A percentile compares a stretch with the other conserved stretches of the same genome.
Evolutionary conservation across 371 early-diverging fungal species (phyloP).

Genomic region (Rhizopus sp.): DNA sequence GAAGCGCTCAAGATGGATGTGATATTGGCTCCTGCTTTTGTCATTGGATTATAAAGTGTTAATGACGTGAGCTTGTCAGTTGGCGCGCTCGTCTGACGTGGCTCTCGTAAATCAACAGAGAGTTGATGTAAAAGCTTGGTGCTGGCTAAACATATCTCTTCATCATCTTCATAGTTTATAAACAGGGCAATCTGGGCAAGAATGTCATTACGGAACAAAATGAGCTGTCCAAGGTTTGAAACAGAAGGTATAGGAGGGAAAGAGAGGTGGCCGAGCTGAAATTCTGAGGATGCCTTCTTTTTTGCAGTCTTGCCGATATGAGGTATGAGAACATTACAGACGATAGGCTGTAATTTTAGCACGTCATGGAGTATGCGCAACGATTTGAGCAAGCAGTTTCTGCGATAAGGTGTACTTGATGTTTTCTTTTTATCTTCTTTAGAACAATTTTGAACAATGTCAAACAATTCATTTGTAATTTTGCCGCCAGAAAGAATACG

Average conservation of each 20-base stretch:
- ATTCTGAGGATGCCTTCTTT: conserved; percentile 28
- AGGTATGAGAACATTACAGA: conserved; percentile 73
- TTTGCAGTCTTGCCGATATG: conserved; percentile 39
- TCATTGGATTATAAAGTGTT: not conserved
- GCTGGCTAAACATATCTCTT: conserved; percentile 75
- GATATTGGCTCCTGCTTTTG: conserved; percentile 62
- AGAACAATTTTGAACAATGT: conserved; percentile 62
- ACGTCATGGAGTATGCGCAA: conserved; percentile 71
- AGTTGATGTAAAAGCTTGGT: conserved; percentile 74
- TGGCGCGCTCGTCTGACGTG: not conserved
- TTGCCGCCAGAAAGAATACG: conserved; percentile 74
- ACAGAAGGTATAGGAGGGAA: conserved; percentile 51
- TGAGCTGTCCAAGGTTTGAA: conserved; percentile 76
- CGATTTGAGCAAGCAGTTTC: conserved; percentile 48
- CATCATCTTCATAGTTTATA: conserved; percentile 61
- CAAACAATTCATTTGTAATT: conserved; percentile 63
- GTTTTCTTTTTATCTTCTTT: conserved; percentile 50
- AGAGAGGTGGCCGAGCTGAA: conserved; percentile 24
- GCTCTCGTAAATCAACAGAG: conserved; percentile 56
- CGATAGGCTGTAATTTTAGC: conserved; percentile 65
- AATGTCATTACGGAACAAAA: conserved; percentile 66
- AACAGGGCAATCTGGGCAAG: conserved; percentile 74
- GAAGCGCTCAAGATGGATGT: conserved; percentile 69
- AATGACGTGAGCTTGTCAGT: not conserved
- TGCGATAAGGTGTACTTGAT: conserved; percentile 22